Conservation (phyloP, 1,284 basidiomycete species). For the Cryptococcus hybrid region DNA sequence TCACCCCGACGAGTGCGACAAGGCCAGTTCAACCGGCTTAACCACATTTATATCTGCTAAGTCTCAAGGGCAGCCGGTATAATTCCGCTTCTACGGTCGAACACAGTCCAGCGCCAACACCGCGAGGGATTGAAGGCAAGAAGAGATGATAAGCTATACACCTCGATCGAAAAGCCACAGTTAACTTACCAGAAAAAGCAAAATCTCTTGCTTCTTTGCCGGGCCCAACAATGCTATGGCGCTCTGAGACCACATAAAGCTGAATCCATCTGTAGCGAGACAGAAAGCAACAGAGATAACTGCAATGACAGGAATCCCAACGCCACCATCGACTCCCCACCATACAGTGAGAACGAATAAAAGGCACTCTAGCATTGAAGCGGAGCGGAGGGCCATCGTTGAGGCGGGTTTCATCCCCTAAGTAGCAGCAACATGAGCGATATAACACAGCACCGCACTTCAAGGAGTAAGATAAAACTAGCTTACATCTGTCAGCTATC, state of each 20-base stretch:
- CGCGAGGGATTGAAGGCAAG: neutral
- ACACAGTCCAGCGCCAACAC: conserved; percentile 19
- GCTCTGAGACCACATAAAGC: conserved; percentile 26
- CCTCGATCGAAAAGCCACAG: neutral
- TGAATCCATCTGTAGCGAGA: conserved; percentile 20
- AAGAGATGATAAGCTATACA: neutral
- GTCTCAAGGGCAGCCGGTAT: conserved; percentile 9
- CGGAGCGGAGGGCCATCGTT: conserved; percentile 20
- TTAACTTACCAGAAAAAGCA: neutral
- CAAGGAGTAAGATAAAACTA: neutral
- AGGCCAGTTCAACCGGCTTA: conserved; percentile 25
- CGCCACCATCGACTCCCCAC: conserved; percentile 19
- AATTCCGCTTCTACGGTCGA: conserved; percentile 20
- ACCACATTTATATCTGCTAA: conserved; percentile 8
- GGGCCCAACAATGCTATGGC: conserved; percentile 18
- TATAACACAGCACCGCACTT: neutral
- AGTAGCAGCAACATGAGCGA: neutral
- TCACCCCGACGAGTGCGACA: conserved; percentile 20
- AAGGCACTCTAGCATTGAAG: conserved; percentile 3
- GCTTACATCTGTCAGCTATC: conserved; percentile 24
- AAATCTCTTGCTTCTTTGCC: conserved; percentile 20
- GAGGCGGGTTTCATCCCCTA: conserved; percentile 16
- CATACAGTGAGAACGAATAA: conserved; percentile 14
- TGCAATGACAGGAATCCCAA: conserved; percentile 16
- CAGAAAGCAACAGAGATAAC: conserved; percentile 22